Conservation (phyloP, 371 early-diverging fungal species). For the Rhizopus sp. region DNA sequence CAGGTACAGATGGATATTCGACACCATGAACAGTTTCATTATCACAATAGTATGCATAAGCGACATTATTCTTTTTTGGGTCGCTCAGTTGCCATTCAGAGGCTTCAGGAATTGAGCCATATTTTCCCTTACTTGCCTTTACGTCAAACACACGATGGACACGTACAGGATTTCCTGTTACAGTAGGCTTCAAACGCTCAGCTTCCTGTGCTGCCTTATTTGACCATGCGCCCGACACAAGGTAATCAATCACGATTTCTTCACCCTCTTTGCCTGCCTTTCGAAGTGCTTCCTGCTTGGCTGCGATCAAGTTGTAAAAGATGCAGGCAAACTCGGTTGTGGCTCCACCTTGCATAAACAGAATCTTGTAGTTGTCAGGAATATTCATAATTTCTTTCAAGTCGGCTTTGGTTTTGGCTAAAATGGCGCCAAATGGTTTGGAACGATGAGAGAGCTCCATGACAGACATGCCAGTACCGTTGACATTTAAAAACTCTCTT, state of each 20-base stretch:
- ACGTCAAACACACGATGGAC: constrained; percentile 71
- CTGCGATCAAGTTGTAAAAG: constrained; percentile 84
- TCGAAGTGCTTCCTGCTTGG: constrained; percentile 57
- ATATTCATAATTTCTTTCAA: constrained; percentile 73
- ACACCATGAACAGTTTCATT: constrained; percentile 98
- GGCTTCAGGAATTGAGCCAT: constrained; percentile 57
- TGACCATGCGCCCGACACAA: constrained; percentile 96
- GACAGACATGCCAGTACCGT: constrained; percentile 85
- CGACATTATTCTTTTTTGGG: constrained; percentile 58
- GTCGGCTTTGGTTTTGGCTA: constrained; percentile 70
- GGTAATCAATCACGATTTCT: constrained; percentile 74
- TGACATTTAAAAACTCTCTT: constrained; percentile 77
- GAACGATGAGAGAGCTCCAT: constrained; percentile 96
- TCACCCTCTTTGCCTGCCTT: constrained; percentile 25
- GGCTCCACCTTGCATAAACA: constrained; percentile 97
- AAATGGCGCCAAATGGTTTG: constrained; percentile 73
- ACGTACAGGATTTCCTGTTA: constrained; percentile 31
- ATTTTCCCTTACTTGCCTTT: constrained; percentile 55
- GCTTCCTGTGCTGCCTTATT: constrained; percentile 89
- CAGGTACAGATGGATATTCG: constrained; percentile 69
- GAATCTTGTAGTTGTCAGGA: constrained; percentile 85
- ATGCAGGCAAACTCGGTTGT: constrained; percentile 90
- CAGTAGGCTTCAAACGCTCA: constrained; percentile 63
- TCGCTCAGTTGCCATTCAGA: constrained; percentile 74
- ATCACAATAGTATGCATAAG: constrained; percentile 94